Conservation (phyloP, 352 stramenopile genomes). For the Phytophthora pinifolia region DNA sequence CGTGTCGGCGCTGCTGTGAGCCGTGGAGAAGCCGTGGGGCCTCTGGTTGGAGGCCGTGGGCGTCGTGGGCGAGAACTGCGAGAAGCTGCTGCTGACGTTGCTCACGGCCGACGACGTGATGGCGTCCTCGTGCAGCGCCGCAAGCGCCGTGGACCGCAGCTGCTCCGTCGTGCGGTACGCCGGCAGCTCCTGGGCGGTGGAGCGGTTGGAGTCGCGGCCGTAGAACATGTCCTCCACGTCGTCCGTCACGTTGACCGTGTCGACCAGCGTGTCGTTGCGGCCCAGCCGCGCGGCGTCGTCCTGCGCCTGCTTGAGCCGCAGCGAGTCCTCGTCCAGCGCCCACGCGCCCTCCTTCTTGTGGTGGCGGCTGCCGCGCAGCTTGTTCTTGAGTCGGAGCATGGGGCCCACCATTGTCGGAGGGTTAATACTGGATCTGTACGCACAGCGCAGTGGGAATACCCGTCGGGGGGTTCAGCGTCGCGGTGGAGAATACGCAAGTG, state of each 20-base stretch:
- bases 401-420: slow-evolving; percentile 27
- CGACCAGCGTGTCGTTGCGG: slow-evolving; percentile 36
- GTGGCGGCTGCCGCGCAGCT: slow-evolving; percentile 45
- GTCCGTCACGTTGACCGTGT: slow-evolving; percentile 50
- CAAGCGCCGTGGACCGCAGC: slow-evolving; percentile 42
- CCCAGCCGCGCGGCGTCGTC: slow-evolving; percentile 38
- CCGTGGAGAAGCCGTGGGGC: slow-evolving; percentile 18
- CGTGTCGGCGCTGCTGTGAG: not conserved
- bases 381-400: slow-evolving; percentile 74
- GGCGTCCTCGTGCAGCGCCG: slow-evolving; percentile 59
- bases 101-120: slow-evolving; percentile 38
- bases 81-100: slow-evolving; percentile 42
- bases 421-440: too few species aligned
- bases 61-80: slow-evolving; percentile 30
- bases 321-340: slow-evolving; percentile 38
- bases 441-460: too few species aligned
- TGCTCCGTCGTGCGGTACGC: slow-evolving; percentile 66
- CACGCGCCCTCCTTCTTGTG: slow-evolving; percentile 37
- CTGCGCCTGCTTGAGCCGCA: slow-evolving; percentile 45
- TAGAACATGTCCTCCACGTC: slow-evolving; percentile 79
- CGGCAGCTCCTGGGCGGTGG: slow-evolving; percentile 17
- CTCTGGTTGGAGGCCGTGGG: slow-evolving; percentile 9
- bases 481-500: slow-evolving; percentile 7
- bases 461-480: not conserved
- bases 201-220: slow-evolving; percentile 19